Base-by-base conservation (phyloP, 805 yeast species). In the Kazachstania kunashirensis region DNA sequence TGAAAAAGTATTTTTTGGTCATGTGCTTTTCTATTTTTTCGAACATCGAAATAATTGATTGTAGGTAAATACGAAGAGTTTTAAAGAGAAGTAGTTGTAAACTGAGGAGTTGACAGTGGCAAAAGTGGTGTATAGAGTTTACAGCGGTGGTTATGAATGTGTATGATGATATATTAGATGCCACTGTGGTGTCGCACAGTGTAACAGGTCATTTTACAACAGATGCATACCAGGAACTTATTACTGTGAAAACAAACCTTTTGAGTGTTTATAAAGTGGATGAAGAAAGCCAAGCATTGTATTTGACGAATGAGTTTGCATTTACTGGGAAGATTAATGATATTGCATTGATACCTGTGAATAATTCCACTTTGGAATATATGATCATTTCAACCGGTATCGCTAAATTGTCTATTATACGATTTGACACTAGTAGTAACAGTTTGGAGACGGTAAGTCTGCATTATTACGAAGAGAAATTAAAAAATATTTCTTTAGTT, bases 401-500 rank as follows among this genome's bases (percentile, higher is more conserved):
- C 35, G 95, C 96, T 21, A 89, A 89, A 53, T 50, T 86, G 27
- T 82, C 94, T 0, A 59, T 88, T 13, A 59, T 89, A 20, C 68
- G 69, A 38, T 92, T 94, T 84, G 79, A 85, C 49, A 55, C 59
- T 4, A 57, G 50, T 4, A 53, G 48, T n/a, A 66, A 74, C 44
- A 49, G 70, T 1, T 65, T 89, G n/a, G 65, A 70, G 18, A 84
- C 96, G 0, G 69, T 75, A 1, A 82, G 95, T 34, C 63, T 92
- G 35, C 98, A 92, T 61, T 85, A 73, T 54, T 92, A 88, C 57
- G 96, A 89, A 48, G 72, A 75, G 30, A 73, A 74, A 18, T 64
- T 85, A 34, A 70, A 69, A 29, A 64, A 68, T 24, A 49, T 67
- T 9, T 68, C 77, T 2, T 62, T 68, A 6, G 35, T 51, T 12